Evolutionary conservation across 208 protist genomes (phyloP).

Genomic region (Blechomonas ayalai): DNA sequence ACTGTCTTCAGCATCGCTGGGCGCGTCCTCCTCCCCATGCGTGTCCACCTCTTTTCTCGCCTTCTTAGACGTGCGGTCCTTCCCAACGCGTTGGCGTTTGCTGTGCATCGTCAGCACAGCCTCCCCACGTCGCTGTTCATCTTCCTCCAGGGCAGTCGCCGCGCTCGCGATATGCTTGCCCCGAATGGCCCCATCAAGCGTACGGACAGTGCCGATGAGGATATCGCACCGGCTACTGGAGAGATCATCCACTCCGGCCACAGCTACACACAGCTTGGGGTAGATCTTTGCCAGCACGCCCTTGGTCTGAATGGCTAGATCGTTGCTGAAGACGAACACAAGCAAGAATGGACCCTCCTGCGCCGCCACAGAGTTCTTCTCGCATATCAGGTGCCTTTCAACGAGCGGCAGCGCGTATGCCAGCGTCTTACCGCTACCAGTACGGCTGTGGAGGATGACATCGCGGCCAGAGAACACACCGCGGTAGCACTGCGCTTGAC

Average conservation of each 20-base stretch:
- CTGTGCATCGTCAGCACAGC: background rate
- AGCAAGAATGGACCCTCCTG: conserved; percentile 60
- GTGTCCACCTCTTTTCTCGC: conserved; percentile 8
- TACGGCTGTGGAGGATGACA: conserved; percentile 91
- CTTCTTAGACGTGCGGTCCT: background rate
- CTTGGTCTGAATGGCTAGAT: conserved; percentile 80
- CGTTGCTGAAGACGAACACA: conserved; percentile 85
- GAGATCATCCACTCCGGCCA: conserved; percentile 66
- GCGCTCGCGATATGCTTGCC: conserved; percentile 28
- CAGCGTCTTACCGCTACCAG: conserved; percentile 96
- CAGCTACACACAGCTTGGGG: conserved; percentile 42
- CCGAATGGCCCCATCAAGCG: conserved; percentile 70
- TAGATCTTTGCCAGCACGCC: conserved; percentile 68
- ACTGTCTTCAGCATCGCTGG: conserved; percentile 13
- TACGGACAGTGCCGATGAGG: conserved; percentile 65
- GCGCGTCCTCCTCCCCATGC: conserved; percentile 7
- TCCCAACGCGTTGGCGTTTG: conserved; percentile 7
- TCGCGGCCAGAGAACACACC: conserved; percentile 84
- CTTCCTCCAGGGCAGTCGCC: conserved; percentile 27
- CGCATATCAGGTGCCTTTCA: conserved; percentile 67
- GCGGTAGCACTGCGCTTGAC: conserved; percentile 84
- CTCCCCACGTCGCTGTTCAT: conserved; percentile 14
- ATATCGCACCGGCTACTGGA: conserved; percentile 33
- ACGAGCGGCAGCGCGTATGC: conserved; percentile 97
- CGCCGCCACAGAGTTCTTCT: conserved; percentile 9